These are phyloP conservation scores for Chimonanthus salicifolius DNA, from an alignment of 164 flowering plant genomes.

Conservation along the genomic window DNA sequence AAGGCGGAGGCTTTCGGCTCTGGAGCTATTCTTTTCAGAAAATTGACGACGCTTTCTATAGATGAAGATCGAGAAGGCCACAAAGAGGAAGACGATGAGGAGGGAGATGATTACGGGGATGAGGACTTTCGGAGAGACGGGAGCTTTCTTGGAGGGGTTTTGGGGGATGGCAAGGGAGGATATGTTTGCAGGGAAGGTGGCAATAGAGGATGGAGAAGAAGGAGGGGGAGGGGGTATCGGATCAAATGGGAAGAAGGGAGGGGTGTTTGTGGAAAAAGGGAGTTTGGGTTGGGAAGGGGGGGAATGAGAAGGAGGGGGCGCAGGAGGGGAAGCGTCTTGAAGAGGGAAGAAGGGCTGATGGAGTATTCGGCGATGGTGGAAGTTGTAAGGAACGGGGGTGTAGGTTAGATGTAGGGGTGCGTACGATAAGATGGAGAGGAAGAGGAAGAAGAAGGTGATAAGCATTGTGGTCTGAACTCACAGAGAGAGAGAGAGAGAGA, in stretches of 20 bases:
- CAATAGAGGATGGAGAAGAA: conserved; percentile 11
- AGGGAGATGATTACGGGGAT: conserved; percentile 24
- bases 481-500: background rate
- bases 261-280: conserved; percentile 12
- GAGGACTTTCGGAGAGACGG: conserved; percentile 27
- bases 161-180: conserved; percentile 44
- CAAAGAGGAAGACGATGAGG: background rate
- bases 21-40: conserved; percentile 20
- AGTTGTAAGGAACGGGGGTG: background rate
- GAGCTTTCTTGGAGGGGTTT: conserved; percentile 15
- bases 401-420: background rate
- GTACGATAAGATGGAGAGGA: conserved; percentile 13
- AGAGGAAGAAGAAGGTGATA: conserved; percentile 17
- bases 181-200: conserved; percentile 59
- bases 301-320: conserved; percentile 22
- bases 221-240: conserved; percentile 50
- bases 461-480: conserved; percentile 17
- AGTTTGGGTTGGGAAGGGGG: conserved; percentile 23
- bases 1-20: conserved; percentile 36
- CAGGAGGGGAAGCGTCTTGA: conserved; percentile 23
- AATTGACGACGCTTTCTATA: conserved; percentile 19
- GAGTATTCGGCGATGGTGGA: conserved; percentile 33
- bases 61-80: conserved; percentile 16
- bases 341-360: conserved; percentile 51
- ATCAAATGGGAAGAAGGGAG: conserved; percentile 44